Base-by-base conservation (phyloP, 2,329 filamentous ascomycete genomes). In the Tolypocladium guangdongense region DNA sequence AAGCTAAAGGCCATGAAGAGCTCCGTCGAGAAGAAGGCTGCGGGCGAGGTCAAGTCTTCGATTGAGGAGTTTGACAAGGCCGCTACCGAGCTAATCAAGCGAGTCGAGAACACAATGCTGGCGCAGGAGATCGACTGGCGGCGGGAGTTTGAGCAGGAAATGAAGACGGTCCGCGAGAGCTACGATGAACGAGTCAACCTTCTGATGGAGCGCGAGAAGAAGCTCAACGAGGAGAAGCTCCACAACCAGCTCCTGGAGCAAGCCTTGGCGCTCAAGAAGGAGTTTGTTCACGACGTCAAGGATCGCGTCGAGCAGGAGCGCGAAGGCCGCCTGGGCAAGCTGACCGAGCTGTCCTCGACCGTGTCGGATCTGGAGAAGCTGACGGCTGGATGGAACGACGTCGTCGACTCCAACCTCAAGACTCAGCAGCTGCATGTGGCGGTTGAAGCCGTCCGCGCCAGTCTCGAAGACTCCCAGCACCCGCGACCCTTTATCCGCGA, bases 381-480 rank as follows among this genome's bases (percentile, higher is more conserved):
- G 52, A 95, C 91, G 1, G 81, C 82, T 1, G 86, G 90, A 59
- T 97, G 90, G 90, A 95, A 92, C 71, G 82, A 84, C 41, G 89
- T 97, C 38, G 83, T 99, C 24, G 90, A 97, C 67, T 78, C 82
- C 56, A 97, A 93, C 72, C 81, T 97, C 58, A 87, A 88, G 71
- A 96, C 93, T 0, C 93, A 99, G 71, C 91, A 97, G 73, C 84
- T 99, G 32, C 90, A 96, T 66, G 90, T 99, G 37, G 93, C 93
- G 22, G 87, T 97, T 33, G 93, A 99, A 67, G 90, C 92, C 39
- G 90, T 97, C 51, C 87, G 89, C 60, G 84, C 88, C 54, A 89
- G 86, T 50, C 81, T 97, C 24, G 86, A 90, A 65, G 86, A 86
- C 59, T 79, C 85, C 14, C 62, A 65, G 14, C 79, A 84, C 62